Conservation (phyloP, 306 rosid genomes). For the Dalbergia cochinchinensis region DNA sequence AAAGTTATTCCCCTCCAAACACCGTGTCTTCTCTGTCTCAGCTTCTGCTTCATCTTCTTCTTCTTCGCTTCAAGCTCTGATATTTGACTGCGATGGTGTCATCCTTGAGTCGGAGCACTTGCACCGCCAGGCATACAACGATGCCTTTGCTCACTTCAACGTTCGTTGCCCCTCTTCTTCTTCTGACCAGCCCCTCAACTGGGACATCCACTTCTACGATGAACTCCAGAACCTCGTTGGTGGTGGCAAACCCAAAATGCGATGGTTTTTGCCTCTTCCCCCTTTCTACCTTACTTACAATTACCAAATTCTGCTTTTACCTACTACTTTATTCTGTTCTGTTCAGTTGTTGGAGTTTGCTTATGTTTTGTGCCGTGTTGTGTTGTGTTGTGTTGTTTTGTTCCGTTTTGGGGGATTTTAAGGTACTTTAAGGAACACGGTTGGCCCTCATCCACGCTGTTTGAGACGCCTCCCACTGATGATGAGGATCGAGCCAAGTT, state of each 20-base stretch:
- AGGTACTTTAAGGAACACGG: conserved; percentile 94
- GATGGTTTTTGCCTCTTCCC: conserved; percentile 60
- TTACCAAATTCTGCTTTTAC: neutral
- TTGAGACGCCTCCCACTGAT: conserved; percentile 71
- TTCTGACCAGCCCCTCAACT: conserved; percentile 63
- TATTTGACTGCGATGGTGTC: conserved; percentile 95
- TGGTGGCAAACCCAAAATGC: conserved; percentile 99
- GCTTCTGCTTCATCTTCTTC: conserved; percentile 52
- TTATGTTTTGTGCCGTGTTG: neutral
- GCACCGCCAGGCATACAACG: conserved; percentile 94
- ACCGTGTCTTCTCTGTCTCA: conserved; percentile 52
- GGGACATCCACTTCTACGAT: conserved; percentile 82
- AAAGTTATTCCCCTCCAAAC: conserved; percentile 46
- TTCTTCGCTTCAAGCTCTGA: conserved; percentile 72
- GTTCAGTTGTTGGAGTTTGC: neutral
- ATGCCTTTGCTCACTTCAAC: conserved; percentile 78
- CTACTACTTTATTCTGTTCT: neutral
- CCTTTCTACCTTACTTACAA: neutral
- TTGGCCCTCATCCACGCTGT: conserved; percentile 83
- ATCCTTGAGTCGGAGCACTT: conserved; percentile 93
- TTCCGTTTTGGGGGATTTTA: conserved; percentile 34
- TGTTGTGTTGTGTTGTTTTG: conserved; percentile 10
- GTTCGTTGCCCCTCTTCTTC: conserved; percentile 68
- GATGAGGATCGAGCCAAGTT: conserved; percentile 77
- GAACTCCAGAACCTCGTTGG: conserved; percentile 85